phyloP scores from a whole-genome alignment of 140 eudicot genomes.

The Stevia rebaudiana region DNA sequence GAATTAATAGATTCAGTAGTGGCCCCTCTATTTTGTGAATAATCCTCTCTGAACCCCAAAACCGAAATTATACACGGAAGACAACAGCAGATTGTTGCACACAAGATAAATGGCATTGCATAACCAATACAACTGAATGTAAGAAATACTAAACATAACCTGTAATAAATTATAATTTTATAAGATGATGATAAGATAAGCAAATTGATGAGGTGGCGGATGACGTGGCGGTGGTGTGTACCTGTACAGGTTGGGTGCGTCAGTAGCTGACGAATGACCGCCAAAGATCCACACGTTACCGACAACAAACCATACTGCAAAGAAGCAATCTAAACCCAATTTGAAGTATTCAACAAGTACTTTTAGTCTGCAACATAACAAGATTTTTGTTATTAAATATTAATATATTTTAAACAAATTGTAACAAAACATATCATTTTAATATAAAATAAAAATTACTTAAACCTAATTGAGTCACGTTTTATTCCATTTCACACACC shows the following conservation, averaged over 20 bases:
- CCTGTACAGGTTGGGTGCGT: conserved; percentile 97
- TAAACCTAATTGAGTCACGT: neutral
- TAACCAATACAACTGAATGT: conserved; percentile 92
- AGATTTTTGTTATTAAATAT: conserved; percentile 1
- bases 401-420: neutral
- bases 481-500: neutral
- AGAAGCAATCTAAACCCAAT: conserved; percentile 97
- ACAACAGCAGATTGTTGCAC: conserved; percentile 72
- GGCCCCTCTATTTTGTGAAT: conserved; percentile 38
- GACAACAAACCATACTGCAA: conserved; percentile 98
- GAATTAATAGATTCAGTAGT: conserved; percentile 80
- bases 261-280: conserved; percentile 78
- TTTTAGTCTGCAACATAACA: conserved; percentile 47
- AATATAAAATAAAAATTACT: neutral
- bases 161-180: conserved; percentile 23
- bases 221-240: conserved; percentile 9
- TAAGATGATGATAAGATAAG: neutral
- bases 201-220: neutral
- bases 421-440: neutral
- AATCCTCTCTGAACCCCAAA: conserved; percentile 67
- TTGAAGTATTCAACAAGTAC: conserved; percentile 77
- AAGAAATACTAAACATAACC: conserved; percentile 96
- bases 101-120: conserved; percentile 97
- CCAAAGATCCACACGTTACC: conserved; percentile 99
- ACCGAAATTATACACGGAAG: conserved; percentile 42